phyloP scores from a whole-genome alignment of 768 basidiomycete genomes.

The Collybia mongolica region DNA sequence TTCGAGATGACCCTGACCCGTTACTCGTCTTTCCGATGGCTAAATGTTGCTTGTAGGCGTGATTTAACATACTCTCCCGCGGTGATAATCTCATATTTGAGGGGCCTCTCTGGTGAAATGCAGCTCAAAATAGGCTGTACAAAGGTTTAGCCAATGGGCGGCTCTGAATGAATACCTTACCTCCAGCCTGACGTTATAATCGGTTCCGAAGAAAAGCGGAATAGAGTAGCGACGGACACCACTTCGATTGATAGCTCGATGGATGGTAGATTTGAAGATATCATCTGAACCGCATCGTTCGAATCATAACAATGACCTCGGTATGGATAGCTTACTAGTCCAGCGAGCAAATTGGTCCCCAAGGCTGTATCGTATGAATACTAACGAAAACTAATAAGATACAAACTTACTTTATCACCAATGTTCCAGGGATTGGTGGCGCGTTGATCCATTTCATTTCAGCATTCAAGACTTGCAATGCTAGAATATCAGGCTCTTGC shows the following conservation, averaged over 20 bases:
- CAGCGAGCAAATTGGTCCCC: slow-evolving; percentile 88
- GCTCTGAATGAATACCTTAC: slow-evolving; percentile 33
- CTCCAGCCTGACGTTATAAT: slow-evolving; percentile 81
- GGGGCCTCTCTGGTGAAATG: slow-evolving; percentile 35
- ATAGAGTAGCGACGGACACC: slow-evolving; percentile 77
- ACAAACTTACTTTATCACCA: slow-evolving; percentile 76
- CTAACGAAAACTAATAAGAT: background rate
- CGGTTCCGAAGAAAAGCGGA: slow-evolving; percentile 88
- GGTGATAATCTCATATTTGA: slow-evolving; percentile 68
- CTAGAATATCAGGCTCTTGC: slow-evolving; percentile 72
- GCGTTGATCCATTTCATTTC: slow-evolving; percentile 82
- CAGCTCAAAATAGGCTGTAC: slow-evolving; percentile 54
- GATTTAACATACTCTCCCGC: slow-evolving; percentile 85
- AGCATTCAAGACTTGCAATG: slow-evolving; percentile 80
- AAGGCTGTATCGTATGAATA: slow-evolving; percentile 38
- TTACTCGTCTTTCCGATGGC: slow-evolving; percentile 2
- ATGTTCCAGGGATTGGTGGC: slow-evolving; percentile 71
- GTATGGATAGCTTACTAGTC: slow-evolving; percentile 63
- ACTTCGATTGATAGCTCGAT: slow-evolving; percentile 79
- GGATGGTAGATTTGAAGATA: slow-evolving; percentile 87
- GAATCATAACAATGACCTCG: background rate
- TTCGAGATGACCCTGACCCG: background rate
- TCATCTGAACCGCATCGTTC: slow-evolving; percentile 51
- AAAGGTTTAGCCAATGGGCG: background rate
- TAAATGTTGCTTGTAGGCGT: slow-evolving; percentile 67